Evolutionary conservation across 106 monocot genomes (phyloP), one percentile per base, ranked within the genome.

Genomic region (Acanthochlamys bracteata): DNA sequence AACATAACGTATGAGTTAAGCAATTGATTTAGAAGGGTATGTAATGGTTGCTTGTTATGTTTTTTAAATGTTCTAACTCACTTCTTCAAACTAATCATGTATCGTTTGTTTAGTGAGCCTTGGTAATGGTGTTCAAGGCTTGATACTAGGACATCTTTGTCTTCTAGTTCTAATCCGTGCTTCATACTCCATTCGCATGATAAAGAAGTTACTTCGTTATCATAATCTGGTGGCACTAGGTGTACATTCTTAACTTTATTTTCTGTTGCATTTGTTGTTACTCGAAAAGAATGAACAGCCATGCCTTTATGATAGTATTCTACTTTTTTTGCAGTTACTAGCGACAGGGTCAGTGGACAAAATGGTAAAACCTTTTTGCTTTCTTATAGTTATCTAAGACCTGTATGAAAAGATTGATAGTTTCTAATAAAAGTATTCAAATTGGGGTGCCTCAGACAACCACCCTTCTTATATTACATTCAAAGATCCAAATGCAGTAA

Each of bases 91-190:
- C 33, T 33, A 33, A 6, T 33, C 33, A 6, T 33, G 33, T 6
- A n/a, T n/a, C 11, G 59, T 17, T 64, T 56, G 45, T 59, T 51
- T 74, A 98, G 85, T 85, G 22, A 91, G 91, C 72, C 90, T 91
- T 55, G 88, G 88, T 33, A 77, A 98, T 77, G 96, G 96, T n/a
- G 85, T 98, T 59, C 96, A 91, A 73, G 90, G 88, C 52, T 91
- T 75, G 96, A 98, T 64, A 76, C 72, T 43, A 75, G 96, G 15
- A 40, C 76, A 42, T 71, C 66, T 59, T 59, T 74, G 16, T 75
- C 74, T 57, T 80, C 82, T 57, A 69, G 68, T 64, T 64, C 66
- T 11, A 78, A 65, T 25, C 70, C 87, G 60, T 68, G 43, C 45
- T 96, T 88, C 66, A 88, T 80, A 41, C 87, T 96, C 33, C 88